Evolutionary conservation across 768 basidiomycete genomes (phyloP), one percentile per base, ranked within the genome.

Genomic region (Thelephora aurantiotincta): DNA sequence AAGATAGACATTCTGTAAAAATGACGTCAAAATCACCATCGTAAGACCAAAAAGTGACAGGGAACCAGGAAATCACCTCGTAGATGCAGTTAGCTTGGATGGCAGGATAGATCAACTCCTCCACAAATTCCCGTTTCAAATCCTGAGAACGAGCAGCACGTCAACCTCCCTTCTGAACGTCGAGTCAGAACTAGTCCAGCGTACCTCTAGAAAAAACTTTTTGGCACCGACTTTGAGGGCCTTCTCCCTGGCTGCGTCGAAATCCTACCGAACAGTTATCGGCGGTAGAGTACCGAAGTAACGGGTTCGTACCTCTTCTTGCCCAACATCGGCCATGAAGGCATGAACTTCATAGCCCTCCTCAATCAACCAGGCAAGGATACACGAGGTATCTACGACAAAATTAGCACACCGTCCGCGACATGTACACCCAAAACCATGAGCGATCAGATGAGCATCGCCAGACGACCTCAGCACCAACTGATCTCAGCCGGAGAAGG

Each of bases 21-120:
- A 35, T 18, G 26, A 30, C 26, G 26, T 43, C 12, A 22, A 2
- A n/a, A 19, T 23, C 35, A 43, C n/a, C n/a, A n/a, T n/a, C 20
- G 6, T 36, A 19, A 1, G 3, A 46, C 12, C 33, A 12, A 43
- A 19, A 19, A 22, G 7, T 26, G 11, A 12, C 11, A 22, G 7
- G n/a, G 14, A 33, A 16, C 37, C 11, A 30, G 43, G 35, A 11
- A 55, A 68, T 26, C 34, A 86, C 90, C 74, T 99, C 96, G 68
- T 99, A 99, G 67, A 98, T 98, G 68, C 84, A 86, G 67, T 99
- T 99, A 51, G 90, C 91, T 68, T 99, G 96, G 12, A 99, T 80
- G 38, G 96, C 94, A 20, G 96, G 96, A 66, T 94, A 98, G 62
- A 99, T 97, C 54, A 98, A 76, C 61, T 97, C 87, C 41, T 83